phyloP scores from a whole-genome alignment of 345 rosid species.

The Citrus unshiu region DNA sequence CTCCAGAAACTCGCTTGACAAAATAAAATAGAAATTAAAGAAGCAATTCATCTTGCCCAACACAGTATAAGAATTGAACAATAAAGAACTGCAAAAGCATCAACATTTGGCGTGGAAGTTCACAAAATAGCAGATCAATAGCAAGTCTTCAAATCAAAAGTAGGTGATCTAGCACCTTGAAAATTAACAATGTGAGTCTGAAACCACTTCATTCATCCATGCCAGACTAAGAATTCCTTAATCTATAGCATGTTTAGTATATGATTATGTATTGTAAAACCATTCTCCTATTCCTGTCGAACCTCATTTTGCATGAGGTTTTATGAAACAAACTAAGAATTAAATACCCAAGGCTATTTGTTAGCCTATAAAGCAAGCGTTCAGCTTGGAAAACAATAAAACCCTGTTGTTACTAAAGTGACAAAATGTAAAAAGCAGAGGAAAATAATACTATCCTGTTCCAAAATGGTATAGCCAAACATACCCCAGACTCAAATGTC shows the following conservation, averaged over 20 bases:
- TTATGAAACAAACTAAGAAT: background rate
- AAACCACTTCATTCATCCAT: background rate
- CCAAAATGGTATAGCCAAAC: background rate
- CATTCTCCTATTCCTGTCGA: background rate
- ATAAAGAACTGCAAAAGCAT: background rate
- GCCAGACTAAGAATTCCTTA: background rate
- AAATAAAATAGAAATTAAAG: background rate
- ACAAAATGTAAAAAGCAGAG: background rate
- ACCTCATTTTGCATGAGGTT: background rate
- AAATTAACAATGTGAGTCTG: background rate
- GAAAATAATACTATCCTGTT: background rate
- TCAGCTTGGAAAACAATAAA: background rate
- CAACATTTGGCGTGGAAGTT: background rate
- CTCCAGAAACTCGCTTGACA: conserved; percentile 11
- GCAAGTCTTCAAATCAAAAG: background rate
- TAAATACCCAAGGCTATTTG: background rate
- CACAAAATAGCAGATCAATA: background rate
- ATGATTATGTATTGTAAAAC: background rate
- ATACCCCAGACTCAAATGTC: background rate
- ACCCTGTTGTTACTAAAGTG: background rate
- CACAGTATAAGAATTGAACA: background rate
- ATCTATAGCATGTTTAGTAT: background rate
- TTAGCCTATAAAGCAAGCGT: background rate
- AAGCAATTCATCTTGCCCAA: background rate
- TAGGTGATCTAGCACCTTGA: background rate